Evolutionary conservation across 1,284 basidiomycete genomes (phyloP).

Genomic region (Marasmius tenuissimus): DNA sequence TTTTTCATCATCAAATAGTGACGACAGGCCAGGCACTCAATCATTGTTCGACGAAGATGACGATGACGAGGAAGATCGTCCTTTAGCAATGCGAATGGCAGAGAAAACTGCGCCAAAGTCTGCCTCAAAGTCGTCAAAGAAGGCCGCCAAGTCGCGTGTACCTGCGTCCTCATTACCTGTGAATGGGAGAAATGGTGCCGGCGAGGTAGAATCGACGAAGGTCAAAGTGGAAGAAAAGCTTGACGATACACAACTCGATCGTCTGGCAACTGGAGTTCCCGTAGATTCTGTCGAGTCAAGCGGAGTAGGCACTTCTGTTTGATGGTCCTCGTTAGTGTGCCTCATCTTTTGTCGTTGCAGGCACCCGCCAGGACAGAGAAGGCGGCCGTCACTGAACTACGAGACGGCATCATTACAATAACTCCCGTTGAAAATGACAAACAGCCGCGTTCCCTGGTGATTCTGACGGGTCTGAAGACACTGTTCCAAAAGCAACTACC

Average conservation of each 20-base stretch:
- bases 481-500: conserved; percentile 97
- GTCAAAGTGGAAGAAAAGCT: conserved; percentile 78
- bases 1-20: conserved; percentile 46
- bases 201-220: conserved; percentile 48
- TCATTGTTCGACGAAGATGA: conserved; percentile 45
- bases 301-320: conserved; percentile 45
- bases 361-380: conserved; percentile 65
- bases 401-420: conserved; percentile 83
- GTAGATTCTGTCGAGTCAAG: conserved; percentile 62
- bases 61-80: conserved; percentile 54
- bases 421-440: conserved; percentile 86
- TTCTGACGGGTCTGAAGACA: conserved; percentile 93
- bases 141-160: conserved; percentile 28
- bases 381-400: conserved; percentile 81
- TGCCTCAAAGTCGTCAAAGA: conserved; percentile 14
- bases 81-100: conserved; percentile 55
- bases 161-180: conserved; percentile 32
- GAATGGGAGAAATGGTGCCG: conserved; percentile 46
- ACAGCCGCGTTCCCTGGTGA: conserved; percentile 74
- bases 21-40: conserved; percentile 34
- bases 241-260: conserved; percentile 69
- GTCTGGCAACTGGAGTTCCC: conserved; percentile 78
- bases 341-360: conserved; percentile 27
- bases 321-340: not conserved
- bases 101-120: conserved; percentile 26